Evolutionary conservation across 2,329 filamentous ascomycete genomes (phyloP).

Genomic region (Alternaria gaisen): DNA sequence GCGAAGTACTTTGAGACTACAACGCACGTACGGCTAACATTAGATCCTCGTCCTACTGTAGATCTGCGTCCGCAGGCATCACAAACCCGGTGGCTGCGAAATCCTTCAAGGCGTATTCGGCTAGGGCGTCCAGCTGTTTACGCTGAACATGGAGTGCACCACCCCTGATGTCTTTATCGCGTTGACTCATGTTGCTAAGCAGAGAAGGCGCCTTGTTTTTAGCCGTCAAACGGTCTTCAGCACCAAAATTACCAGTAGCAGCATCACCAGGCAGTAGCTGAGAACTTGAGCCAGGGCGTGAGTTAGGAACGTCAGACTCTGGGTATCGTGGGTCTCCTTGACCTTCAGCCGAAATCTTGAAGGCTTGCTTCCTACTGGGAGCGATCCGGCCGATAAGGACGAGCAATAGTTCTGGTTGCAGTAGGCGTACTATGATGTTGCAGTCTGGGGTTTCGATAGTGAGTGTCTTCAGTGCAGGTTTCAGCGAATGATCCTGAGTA

Average conservation of each 20-base stretch:
- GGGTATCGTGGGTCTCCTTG: conserved; percentile 53
- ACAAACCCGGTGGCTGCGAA: conserved; percentile 57
- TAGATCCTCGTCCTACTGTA: conserved; percentile 34
- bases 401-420: conserved; percentile 58
- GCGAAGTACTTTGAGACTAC: background rate
- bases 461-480: conserved; percentile 52
- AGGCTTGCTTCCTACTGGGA: conserved; percentile 48
- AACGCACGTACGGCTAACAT: background rate
- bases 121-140: conserved; percentile 58
- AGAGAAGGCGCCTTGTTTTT: conserved; percentile 43
- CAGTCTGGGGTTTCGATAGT: conserved; percentile 57
- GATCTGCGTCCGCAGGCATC: conserved; percentile 56
- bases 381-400: conserved; percentile 60
- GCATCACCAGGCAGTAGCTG: conserved; percentile 15
- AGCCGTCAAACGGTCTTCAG: conserved; percentile 13
- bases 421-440: conserved; percentile 57
- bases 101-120: conserved; percentile 54
- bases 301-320: conserved; percentile 16
- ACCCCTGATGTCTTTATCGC: conserved; percentile 48
- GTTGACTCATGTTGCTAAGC: conserved; percentile 49
- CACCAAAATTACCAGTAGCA: conserved; percentile 7
- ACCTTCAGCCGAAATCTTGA: conserved; percentile 57
- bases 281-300: conserved; percentile 16
- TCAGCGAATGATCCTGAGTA: conserved; percentile 20
- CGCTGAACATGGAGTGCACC: conserved; percentile 59